phyloP scores from a whole-genome alignment of 2,329 filamentous ascomycete genomes.

The Claviceps lovelessii region DNA sequence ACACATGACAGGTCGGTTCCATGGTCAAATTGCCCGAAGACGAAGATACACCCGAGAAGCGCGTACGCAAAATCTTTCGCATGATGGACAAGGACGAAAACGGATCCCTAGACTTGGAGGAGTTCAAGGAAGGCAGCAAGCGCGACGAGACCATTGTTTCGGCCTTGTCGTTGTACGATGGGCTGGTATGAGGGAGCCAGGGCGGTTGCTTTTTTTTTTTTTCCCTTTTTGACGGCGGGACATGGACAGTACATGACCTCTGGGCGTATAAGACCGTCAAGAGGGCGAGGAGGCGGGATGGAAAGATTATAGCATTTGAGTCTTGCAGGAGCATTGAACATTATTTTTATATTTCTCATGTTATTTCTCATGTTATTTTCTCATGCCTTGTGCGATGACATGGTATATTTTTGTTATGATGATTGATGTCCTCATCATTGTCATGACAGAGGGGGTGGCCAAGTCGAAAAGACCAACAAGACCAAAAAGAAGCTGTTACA shows the following conservation, averaged over 20 bases:
- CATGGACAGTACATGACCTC: not conserved
- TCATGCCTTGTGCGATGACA: not conserved
- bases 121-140: constrained; percentile 99
- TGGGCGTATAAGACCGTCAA: not conserved
- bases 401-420: too few relatives aligned
- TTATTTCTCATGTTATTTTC: not conserved
- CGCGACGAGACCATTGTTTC: constrained; percentile 98
- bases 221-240: too few relatives aligned
- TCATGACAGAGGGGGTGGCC: too few relatives aligned
- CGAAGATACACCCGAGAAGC: constrained; percentile 97
- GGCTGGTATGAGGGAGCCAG: constrained; percentile 51
- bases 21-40: constrained; percentile 99
- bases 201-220: not conserved
- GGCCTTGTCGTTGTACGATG: constrained; percentile 89
- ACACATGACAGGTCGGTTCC: constrained; percentile 60
- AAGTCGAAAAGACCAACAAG: too few relatives aligned
- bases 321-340: not conserved
- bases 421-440: too few relatives aligned
- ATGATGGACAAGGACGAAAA: constrained; percentile 99
- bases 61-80: constrained; percentile 92
- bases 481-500: too few relatives aligned
- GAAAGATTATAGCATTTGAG: not conserved
- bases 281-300: not conserved
- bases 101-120: constrained; percentile 86
- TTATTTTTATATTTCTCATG: not conserved